Evolutionary conservation across 345 rosid genomes (phyloP).

Genomic region (Syzygium aromaticum): DNA sequence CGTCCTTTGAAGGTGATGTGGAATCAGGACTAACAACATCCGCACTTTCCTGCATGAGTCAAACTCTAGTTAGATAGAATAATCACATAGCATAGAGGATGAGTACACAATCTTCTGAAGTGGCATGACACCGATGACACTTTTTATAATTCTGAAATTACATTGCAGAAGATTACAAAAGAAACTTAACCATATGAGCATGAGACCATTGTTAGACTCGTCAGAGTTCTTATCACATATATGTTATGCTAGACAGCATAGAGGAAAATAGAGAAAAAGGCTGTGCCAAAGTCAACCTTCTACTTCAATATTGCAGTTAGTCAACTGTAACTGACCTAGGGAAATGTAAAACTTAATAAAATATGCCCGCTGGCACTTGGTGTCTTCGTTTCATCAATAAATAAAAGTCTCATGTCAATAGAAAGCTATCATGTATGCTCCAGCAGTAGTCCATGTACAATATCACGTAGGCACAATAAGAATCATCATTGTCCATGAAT

Average conservation of each 20-base stretch:
- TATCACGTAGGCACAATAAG: background rate
- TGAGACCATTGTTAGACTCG: background rate
- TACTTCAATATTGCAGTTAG: background rate
- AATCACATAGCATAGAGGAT: background rate
- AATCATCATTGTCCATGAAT: background rate
- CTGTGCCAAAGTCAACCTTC: background rate
- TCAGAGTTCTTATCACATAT: background rate
- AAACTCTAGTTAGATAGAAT: background rate
- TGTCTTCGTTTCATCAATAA: background rate
- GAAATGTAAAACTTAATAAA: background rate
- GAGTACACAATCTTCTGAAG: background rate
- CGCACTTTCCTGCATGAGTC: slow-evolving; percentile 80
- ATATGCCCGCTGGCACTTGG: background rate
- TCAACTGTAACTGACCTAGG: background rate
- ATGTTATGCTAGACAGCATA: background rate
- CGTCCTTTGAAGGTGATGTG: slow-evolving; percentile 92
- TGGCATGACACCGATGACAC: background rate
- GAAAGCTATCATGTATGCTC: background rate
- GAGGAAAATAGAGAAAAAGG: background rate
- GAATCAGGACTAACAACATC: slow-evolving; percentile 87
- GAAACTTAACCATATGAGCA: background rate
- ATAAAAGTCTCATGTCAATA: background rate
- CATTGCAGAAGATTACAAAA: background rate
- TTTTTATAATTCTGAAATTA: background rate
- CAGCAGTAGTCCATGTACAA: background rate